Conservation (phyloP, 306 rosid genomes). For the Sicyos baderoa region DNA sequence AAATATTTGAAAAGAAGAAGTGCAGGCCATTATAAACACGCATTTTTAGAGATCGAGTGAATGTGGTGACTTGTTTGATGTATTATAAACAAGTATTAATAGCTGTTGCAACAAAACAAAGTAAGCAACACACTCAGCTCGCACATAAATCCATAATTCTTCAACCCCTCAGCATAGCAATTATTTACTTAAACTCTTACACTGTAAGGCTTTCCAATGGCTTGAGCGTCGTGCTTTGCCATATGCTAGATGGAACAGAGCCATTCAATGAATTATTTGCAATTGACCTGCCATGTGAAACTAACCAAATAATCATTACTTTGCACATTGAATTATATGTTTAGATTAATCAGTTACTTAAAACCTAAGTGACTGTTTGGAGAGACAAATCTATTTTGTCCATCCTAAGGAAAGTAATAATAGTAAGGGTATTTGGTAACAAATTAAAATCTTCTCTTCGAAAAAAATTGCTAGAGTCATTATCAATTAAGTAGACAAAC, state of each 20-base stretch:
- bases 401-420: constrained; percentile 3
- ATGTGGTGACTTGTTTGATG: neutral
- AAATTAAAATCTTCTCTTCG: neutral
- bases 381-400: neutral
- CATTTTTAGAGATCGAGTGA: neutral
- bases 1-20: constrained; percentile 18
- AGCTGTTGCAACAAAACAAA: neutral
- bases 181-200: constrained; percentile 44
- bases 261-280: constrained; percentile 67
- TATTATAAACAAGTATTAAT: neutral
- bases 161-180: constrained; percentile 12
- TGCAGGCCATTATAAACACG: neutral
- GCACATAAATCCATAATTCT: neutral
- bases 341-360: constrained; percentile 10
- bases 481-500: neutral
- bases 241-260: constrained; percentile 51
- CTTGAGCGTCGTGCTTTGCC: constrained; percentile 45
- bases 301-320: constrained; percentile 8
- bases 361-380: neutral
- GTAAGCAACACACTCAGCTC: neutral
- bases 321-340: neutral
- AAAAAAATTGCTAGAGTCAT: neutral
- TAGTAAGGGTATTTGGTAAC: neutral
- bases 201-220: constrained; percentile 32
- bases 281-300: constrained; percentile 62